Base-by-base conservation (phyloP, 352 stramenopile species). In the Aphanomyces invadans region DNA sequence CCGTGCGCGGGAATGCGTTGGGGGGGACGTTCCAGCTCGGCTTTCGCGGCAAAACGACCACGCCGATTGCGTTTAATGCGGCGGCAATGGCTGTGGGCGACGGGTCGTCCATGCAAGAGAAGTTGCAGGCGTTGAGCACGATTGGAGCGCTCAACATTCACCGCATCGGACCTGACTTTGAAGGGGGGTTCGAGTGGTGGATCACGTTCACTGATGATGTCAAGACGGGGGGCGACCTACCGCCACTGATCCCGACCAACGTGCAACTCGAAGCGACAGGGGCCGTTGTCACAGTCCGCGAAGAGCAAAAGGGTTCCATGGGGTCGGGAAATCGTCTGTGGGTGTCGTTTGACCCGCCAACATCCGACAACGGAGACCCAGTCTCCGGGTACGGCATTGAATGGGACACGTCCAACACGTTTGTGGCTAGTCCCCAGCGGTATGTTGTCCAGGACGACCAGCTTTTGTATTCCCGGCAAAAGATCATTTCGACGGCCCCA, bases 1-100 rank as follows among this genome's bases (percentile, higher is more conserved):
- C 88, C 7, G 73, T 80, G n/a, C 89, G 88, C 44, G 83, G 83
- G 5, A 93, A 93, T 59, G 66, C 65, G 7, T 70, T 93, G n/a
- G 69, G 72, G 4, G 83, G 83, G 0, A 79, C 68, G 7, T 91
- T 93, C 38, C 86, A 73, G 7, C 70, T 91, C 0, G 61, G 69
- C 3, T 93, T 89, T 52, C 55, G 71, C 29, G 74, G 70, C 19
- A 74, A 68, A 1, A 64, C 65, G 46, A 83, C 81, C 0, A n/a
- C 64, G 2, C 64, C 74, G 19, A 87, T 89, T 31, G 61, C 65
- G 4, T 84, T 70, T 71, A 78, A 84, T 62, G 83, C 84, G 0
- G 49, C 69, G 3, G 32, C 54, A 2, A 71, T 81, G 23, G 74
- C 84, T 0, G 68, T 33, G 2, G 67, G 69, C 0, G 81, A 92